Percentiles rank a stretch among this genome's conserved stretches.
These are phyloP conservation scores for Penicillium concentricum DNA, from an alignment of 2,329 filamentous ascomycete species.

Conservation along the genomic window DNA sequence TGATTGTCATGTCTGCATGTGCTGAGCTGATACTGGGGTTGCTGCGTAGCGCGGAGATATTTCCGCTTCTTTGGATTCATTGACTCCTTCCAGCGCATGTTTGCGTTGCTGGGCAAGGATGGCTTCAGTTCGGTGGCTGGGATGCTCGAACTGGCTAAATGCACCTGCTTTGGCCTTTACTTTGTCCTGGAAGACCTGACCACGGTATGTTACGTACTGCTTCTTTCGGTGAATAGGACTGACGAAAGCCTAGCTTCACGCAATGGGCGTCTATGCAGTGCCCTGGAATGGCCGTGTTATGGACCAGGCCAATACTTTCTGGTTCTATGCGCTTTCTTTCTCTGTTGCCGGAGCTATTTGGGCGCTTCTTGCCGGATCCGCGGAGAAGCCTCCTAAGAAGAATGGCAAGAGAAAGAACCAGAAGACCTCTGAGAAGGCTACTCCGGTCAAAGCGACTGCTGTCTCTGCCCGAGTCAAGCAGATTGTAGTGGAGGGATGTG, in stretches of 20 bases:
- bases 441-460: not conserved
- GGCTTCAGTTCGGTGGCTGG: constrained; percentile 24
- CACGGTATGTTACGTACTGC: constrained; percentile 49
- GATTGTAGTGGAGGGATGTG: constrained; percentile 58
- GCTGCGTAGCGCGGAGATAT: constrained; percentile 55
- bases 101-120: constrained; percentile 38
- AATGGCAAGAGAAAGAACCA: constrained; percentile 22
- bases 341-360: constrained; percentile 43
- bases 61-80: constrained; percentile 69
- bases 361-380: constrained; percentile 17
- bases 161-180: constrained; percentile 64
- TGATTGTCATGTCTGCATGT: no score
- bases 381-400: constrained; percentile 20
- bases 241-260: constrained; percentile 34
- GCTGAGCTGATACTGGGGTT: constrained; percentile 7
- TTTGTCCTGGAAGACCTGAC: constrained; percentile 65
- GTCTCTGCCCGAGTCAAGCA: constrained; percentile 43
- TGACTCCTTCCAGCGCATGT: constrained; percentile 57
- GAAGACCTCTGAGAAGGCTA: constrained; percentile 14
- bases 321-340: constrained; percentile 63
- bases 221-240: not conserved
- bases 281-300: constrained; percentile 50
- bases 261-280: constrained; percentile 52
- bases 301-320: constrained; percentile 65
- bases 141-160: constrained; percentile 55